Conservation (phyloP, 2,329 filamentous ascomycete genomes). For the Zymoseptoria brevis region DNA sequence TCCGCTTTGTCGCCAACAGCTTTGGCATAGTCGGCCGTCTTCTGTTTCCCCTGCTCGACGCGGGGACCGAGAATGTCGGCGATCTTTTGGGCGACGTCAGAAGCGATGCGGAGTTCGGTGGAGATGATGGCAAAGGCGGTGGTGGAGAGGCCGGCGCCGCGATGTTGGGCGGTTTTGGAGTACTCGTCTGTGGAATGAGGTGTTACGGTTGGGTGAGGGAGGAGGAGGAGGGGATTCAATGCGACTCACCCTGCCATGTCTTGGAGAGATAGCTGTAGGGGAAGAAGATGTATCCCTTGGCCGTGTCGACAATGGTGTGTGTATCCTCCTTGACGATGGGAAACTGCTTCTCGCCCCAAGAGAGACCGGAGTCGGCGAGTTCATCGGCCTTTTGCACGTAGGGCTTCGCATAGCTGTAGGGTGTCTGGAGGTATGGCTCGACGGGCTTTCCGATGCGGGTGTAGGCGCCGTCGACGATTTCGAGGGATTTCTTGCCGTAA, state of each 20-base stretch:
- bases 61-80: slow-evolving; percentile 28
- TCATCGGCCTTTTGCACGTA: slow-evolving; percentile 77
- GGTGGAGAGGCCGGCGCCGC: slow-evolving; percentile 23
- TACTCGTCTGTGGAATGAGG: slow-evolving; percentile 26
- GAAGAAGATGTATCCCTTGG: slow-evolving; percentile 57
- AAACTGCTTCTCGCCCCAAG: slow-evolving; percentile 46
- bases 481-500: slow-evolving; percentile 73
- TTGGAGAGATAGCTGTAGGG: slow-evolving; percentile 28
- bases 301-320: slow-evolving; percentile 47
- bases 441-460: slow-evolving; percentile 68
- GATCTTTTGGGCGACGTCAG: slow-evolving; percentile 27
- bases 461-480: slow-evolving; percentile 67
- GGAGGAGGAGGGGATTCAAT: not conserved
- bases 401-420: slow-evolving; percentile 73
- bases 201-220: slow-evolving; percentile 7
- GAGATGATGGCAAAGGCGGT: slow-evolving; percentile 27
- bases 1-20: slow-evolving; percentile 22
- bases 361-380: slow-evolving; percentile 47
- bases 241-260: slow-evolving; percentile 27
- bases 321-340: slow-evolving; percentile 50
- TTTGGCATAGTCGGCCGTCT: slow-evolving; percentile 23
- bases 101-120: slow-evolving; percentile 28
- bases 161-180: slow-evolving; percentile 29
- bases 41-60: slow-evolving; percentile 31
- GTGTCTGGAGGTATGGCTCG: slow-evolving; percentile 67